Evolutionary conservation across 1,284 basidiomycete species (phyloP), one percentile per base, ranked within the genome.

Genomic region (Tylopilus orsonianus): DNA sequence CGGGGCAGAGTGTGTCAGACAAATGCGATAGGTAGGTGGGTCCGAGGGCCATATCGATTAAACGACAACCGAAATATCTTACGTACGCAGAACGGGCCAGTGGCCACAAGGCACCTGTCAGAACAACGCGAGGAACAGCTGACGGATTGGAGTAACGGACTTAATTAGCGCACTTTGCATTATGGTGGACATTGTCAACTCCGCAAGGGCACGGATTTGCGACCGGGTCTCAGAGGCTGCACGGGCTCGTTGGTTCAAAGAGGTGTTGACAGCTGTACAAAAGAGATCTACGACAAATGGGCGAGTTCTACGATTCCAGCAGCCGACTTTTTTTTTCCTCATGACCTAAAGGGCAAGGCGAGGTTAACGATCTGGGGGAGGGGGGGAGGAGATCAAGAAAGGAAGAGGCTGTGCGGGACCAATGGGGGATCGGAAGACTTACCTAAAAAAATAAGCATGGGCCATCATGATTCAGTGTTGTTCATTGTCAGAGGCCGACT

Each of bases 41-140:
- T 69, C 66, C 64, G 65, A 68, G 64, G 61, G 58, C 64, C 59
- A 67, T 64, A 65, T 66, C 63, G 67, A 66, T 67, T 67, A 67
- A 66, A 66, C 51, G 61, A 53, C 62, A 68, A 52, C 63, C 65
- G 65, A 68, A 53, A 65, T 59, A 47, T 64, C 50, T 69, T 66
- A 66, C 64, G 64, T 66, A 69, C 39, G 46, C 55, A 52, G 45
- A 52, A 53, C 61, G 38, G 48, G 50, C 48, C 55, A 57, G 46
- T 48, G 56, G 59, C 67, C 64, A 54, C 66, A 65, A 67, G 67
- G 56, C 62, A 56, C 58, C 55, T 68, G 61, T 59, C 56, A 64
- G 54, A 59, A 53, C 44, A 58, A 55, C 49, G 60, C 57, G 62
- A 69, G 61, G 66, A 51, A 52, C 41, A 41, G 53, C 46, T 59